Conservation (phyloP, 371 early-diverging fungal species). For the Lichtheimia ramosa region DNA sequence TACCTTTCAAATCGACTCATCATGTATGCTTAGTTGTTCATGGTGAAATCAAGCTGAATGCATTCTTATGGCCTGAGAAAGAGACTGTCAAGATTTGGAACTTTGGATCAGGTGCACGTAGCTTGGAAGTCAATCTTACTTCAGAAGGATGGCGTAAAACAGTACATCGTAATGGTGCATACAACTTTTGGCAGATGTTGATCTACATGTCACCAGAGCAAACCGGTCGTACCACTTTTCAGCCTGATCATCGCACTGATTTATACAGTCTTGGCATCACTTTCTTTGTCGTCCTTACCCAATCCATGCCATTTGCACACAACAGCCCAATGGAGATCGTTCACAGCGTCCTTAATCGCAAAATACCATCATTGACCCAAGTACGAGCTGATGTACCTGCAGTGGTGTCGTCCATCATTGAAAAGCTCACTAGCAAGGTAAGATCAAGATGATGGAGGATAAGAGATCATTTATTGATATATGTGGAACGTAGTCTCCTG, state of each 20-base stretch:
- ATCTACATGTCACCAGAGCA: conserved; percentile 59
- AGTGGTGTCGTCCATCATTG: conserved; percentile 48
- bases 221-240: conserved; percentile 59
- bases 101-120: conserved; percentile 43
- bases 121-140: conserved; percentile 41
- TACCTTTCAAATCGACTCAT: no score
- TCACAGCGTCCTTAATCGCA: conserved; percentile 53
- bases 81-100: conserved; percentile 42
- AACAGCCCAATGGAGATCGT: conserved; percentile 60
- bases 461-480: background rate
- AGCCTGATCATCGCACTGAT: conserved; percentile 62
- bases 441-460: background rate
- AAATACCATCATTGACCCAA: conserved; percentile 45
- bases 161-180: conserved; percentile 29
- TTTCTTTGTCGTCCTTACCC: conserved; percentile 49
- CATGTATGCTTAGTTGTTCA: conserved; percentile 38
- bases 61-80: conserved; percentile 41
- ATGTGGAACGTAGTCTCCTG: conserved; percentile 47
- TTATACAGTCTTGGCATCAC: conserved; percentile 60
- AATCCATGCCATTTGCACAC: conserved; percentile 49
- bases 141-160: conserved; percentile 50
- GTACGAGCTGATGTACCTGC: conserved; percentile 50
- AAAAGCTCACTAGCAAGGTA: conserved; percentile 63
- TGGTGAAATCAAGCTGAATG: conserved; percentile 46
- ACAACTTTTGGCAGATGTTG: conserved; percentile 36